These are phyloP conservation scores for Phytopythium montanum DNA, from an alignment of 352 stramenopile species.

Conservation along the genomic window DNA sequence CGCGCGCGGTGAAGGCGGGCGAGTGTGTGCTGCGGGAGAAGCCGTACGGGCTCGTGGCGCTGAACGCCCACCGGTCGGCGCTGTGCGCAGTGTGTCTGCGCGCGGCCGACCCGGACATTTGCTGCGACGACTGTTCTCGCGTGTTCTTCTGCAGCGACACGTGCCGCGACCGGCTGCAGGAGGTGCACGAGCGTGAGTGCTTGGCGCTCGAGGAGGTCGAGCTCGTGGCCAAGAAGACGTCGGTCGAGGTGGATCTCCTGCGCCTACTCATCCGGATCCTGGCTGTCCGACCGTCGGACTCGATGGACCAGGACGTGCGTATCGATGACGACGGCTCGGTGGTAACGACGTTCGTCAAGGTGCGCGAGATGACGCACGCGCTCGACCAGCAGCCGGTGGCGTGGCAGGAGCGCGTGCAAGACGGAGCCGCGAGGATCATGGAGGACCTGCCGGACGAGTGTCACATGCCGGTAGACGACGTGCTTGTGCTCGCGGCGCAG, in stretches of 20 bases:
- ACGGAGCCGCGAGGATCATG: slow-evolving; percentile 26
- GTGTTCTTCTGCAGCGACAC: slow-evolving; percentile 47
- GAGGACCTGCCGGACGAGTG: slow-evolving; percentile 31
- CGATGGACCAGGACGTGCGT: slow-evolving; percentile 13
- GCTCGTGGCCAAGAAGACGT: slow-evolving; percentile 32
- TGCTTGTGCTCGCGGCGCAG: slow-evolving; percentile 38
- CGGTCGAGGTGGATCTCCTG: slow-evolving; percentile 33
- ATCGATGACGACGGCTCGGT: slow-evolving; percentile 18
- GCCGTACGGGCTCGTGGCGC: slow-evolving; percentile 33
- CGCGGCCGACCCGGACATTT: slow-evolving; percentile 36
- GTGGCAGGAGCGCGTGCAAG: slow-evolving; percentile 32
- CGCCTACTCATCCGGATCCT: slow-evolving; percentile 42
- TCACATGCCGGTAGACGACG: slow-evolving; percentile 33
- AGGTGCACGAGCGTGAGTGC: slow-evolving; percentile 43
- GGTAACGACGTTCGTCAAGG: slow-evolving; percentile 24
- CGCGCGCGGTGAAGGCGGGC: slow-evolving; percentile 16
- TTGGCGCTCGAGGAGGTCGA: slow-evolving; percentile 41
- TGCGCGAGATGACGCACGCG: slow-evolving; percentile 35
- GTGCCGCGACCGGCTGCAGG: slow-evolving; percentile 27
- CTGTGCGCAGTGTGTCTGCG: slow-evolving; percentile 41
- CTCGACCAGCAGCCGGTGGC: slow-evolving; percentile 18
- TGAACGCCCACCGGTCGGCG: slow-evolving; percentile 18
- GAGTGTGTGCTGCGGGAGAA: slow-evolving; percentile 30
- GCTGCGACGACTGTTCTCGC: slow-evolving; percentile 46
- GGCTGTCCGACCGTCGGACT: slow-evolving; percentile 20